phyloP scores from a whole-genome alignment of 192 early-diverging fungal genomes.

The Phlyctochytrium bullatum region DNA sequence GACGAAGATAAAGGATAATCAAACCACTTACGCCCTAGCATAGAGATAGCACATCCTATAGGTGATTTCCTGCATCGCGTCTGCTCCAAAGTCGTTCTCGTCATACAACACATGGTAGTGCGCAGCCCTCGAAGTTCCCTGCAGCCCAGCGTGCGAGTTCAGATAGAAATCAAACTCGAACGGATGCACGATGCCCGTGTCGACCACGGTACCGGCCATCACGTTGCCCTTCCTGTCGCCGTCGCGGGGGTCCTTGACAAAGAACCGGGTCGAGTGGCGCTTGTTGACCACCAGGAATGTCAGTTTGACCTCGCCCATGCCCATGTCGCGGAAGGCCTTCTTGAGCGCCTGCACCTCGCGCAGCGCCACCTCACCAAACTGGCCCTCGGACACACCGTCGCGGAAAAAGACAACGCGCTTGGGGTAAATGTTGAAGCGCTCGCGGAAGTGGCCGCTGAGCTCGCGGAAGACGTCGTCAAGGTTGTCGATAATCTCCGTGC shows the following conservation, averaged over 20 bases:
- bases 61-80: slow-evolving; percentile 81
- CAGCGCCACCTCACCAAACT: slow-evolving; percentile 53
- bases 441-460: slow-evolving; percentile 37
- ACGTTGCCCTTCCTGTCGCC: slow-evolving; percentile 79
- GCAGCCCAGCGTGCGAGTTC: slow-evolving; percentile 82
- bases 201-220: slow-evolving; percentile 72
- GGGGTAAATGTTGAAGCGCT: slow-evolving; percentile 24
- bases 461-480: slow-evolving; percentile 35
- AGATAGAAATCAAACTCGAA: slow-evolving; percentile 82
- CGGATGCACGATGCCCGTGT: slow-evolving; percentile 64
- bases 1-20: background rate
- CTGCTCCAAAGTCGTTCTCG: slow-evolving; percentile 72
- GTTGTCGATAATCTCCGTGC: slow-evolving; percentile 46
- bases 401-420: slow-evolving; percentile 58
- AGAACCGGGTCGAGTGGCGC: slow-evolving; percentile 64
- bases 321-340: slow-evolving; percentile 28
- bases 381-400: slow-evolving; percentile 65
- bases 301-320: slow-evolving; percentile 30
- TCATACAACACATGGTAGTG: slow-evolving; percentile 88
- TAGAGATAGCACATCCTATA: slow-evolving; percentile 82
- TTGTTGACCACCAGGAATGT: slow-evolving; percentile 58
- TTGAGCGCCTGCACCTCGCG: slow-evolving; percentile 50
- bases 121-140: slow-evolving; percentile 86
- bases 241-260: slow-evolving; percentile 57
- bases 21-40: slow-evolving; percentile 47